phyloP scores from a whole-genome alignment of 2,329 filamentous ascomycete genomes.

The Grosmannia clavigera region DNA sequence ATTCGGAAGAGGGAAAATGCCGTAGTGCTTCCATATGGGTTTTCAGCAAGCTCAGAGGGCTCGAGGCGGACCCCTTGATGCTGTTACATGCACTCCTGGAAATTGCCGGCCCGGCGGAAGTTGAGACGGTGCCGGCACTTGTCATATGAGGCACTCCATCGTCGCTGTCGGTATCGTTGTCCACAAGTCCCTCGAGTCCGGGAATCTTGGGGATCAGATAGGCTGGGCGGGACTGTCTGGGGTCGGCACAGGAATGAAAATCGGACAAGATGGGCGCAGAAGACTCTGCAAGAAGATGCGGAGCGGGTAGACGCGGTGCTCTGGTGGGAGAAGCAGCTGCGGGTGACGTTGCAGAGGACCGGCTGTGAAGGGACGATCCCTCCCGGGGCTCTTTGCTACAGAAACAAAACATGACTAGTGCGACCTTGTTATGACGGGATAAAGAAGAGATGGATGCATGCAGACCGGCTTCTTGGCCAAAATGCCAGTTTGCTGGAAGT shows the following conservation, averaged over 20 bases:
- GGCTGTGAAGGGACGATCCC: not conserved
- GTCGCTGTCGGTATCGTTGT: conserved; percentile 29
- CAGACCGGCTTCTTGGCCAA: not conserved
- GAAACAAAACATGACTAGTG: conserved; percentile 11
- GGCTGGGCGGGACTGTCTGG: not conserved
- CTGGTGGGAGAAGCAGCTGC: not conserved
- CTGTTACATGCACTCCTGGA: not conserved
- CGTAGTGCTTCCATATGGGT: conserved; percentile 31
- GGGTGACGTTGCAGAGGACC: not conserved
- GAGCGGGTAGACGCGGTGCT: not conserved
- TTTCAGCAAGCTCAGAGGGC: conserved; percentile 32
- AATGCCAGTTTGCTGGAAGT: not conserved
- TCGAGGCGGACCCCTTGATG: conserved; percentile 16
- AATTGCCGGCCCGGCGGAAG: not conserved
- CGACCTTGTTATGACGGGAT: not conserved
- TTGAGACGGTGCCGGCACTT: conserved; percentile 1
- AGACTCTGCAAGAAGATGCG: not conserved
- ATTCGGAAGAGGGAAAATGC: conserved; percentile 33
- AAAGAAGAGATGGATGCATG: not conserved
- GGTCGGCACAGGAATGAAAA: not conserved
- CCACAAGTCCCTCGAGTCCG: conserved; percentile 15
- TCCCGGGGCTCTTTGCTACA: conserved; percentile 5
- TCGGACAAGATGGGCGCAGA: not conserved
- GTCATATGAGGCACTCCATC: conserved; percentile 15
- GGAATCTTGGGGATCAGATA: conserved; percentile 6